Conservation (phyloP, 129 eudicot genomes). For the Centrapalus pauciflorus region DNA sequence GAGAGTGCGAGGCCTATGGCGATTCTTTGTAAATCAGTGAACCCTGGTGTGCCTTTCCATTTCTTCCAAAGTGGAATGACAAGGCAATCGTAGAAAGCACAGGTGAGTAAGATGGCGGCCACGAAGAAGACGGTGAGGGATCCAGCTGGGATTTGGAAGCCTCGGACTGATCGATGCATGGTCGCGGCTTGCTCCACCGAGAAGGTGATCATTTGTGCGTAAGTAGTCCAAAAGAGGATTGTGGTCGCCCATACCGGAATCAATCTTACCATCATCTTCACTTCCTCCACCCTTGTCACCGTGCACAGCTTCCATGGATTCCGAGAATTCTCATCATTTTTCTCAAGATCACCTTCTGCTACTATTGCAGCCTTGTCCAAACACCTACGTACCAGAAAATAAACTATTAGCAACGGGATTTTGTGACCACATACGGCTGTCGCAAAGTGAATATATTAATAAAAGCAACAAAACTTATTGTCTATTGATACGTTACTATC, state of each 20-base stretch:
- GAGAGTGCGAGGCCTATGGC: constrained; percentile 66
- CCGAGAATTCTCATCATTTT: constrained; percentile 5
- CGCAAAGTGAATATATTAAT: too few relatives aligned
- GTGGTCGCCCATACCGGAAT: constrained; percentile 96
- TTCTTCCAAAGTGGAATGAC: constrained; percentile 82
- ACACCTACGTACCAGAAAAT: constrained; percentile 25
- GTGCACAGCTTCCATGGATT: constrained; percentile 95
- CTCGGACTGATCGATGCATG: constrained; percentile 60
- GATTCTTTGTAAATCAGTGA: constrained; percentile 68
- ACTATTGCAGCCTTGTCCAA: constrained; percentile 97
- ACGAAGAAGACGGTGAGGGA: constrained; percentile 94
- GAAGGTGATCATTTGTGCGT: constrained; percentile 94
- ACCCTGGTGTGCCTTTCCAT: constrained; percentile 90
- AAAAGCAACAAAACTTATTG: too few relatives aligned
- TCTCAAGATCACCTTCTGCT: constrained; percentile 57
- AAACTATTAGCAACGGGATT: not conserved
- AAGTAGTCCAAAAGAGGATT: constrained; percentile 88
- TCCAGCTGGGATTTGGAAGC: constrained; percentile 89
- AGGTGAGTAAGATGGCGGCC: constrained; percentile 64
- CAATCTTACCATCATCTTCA: constrained; percentile 76
- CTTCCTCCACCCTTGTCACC: constrained; percentile 90
- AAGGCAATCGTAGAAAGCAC: constrained; percentile 67
- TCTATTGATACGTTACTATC: too few relatives aligned
- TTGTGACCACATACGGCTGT: too few relatives aligned
- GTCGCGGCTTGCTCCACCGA: constrained; percentile 95